Evolutionary conservation across 192 early-diverging fungal genomes (phyloP).

Genomic region (Podila minutissima): DNA sequence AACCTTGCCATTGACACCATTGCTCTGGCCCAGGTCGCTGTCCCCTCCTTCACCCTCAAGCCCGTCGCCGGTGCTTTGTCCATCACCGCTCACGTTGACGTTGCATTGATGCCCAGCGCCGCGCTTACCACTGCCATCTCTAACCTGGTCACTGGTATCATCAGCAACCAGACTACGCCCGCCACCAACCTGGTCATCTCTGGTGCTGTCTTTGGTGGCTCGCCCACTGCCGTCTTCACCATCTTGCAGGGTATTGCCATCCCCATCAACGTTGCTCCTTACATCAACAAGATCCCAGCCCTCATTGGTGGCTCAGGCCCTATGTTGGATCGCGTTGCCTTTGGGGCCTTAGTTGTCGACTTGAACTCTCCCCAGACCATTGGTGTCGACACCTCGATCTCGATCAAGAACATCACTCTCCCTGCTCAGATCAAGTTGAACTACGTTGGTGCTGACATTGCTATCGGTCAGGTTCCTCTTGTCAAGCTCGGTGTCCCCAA

Average conservation of each 20-base stretch:
- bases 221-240: conserved; percentile 15
- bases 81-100: conserved; percentile 16
- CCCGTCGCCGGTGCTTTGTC: conserved; percentile 9
- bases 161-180: conserved; percentile 19
- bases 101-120: conserved; percentile 13
- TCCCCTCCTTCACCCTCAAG: conserved; percentile 14
- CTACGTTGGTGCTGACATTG: conserved; percentile 18
- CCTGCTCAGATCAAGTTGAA: conserved; percentile 32
- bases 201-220: conserved; percentile 21
- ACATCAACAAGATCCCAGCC: conserved; percentile 21
- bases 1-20: conserved; percentile 22
- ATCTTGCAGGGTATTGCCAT: conserved; percentile 15
- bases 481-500: conserved; percentile 12
- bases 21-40: conserved; percentile 11
- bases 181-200: conserved; percentile 26
- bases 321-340: conserved; percentile 6
- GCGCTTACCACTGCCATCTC: conserved; percentile 10
- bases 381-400: conserved; percentile 14
- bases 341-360: conserved; percentile 16
- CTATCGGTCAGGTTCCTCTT: conserved; percentile 5
- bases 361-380: conserved; percentile 24
- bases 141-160: conserved; percentile 15
- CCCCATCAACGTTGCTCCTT: conserved; percentile 16
- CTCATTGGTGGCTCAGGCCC: conserved; percentile 5
- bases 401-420: conserved; percentile 20